These are phyloP conservation scores for Chara braunii DNA, from an alignment of 139 green algal genomes.

Conservation along the genomic window DNA sequence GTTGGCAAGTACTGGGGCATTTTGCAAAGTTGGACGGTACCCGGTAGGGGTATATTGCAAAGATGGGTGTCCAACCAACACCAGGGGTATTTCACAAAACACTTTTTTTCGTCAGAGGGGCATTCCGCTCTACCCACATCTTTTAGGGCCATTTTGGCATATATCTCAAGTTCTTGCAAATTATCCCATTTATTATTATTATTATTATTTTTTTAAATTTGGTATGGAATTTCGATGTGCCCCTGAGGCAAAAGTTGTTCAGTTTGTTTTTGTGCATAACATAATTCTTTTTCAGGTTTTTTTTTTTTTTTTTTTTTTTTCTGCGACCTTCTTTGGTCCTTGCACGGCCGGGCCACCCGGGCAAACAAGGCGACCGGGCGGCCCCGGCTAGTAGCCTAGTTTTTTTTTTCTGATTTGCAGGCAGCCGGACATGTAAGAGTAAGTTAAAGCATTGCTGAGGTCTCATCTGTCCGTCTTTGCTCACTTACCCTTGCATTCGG, in stretches of 20 bases:
- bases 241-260: not conserved
- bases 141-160: too few species aligned
- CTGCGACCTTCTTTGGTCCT: not conserved
- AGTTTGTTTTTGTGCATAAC: not conserved
- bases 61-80: too few species aligned
- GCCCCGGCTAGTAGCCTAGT: not conserved
- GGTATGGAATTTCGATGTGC: not conserved
- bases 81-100: too few species aligned
- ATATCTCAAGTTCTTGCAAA: too few species aligned
- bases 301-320: not conserved
- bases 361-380: not conserved
- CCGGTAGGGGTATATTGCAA: too few species aligned
- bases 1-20: too few species aligned
- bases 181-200: not conserved
- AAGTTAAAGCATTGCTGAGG: not conserved
- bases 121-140: too few species aligned
- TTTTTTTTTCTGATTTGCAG: constrained; percentile 1
- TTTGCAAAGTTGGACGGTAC: too few species aligned
- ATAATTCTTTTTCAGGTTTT: not conserved
- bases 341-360: not conserved
- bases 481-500: not conserved
- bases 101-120: too few species aligned
- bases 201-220: not conserved
- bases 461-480: constrained; percentile 5
- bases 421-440: not conserved